Conservation (phyloP, 2,329 filamentous ascomycete genomes). For the Aureobasidium lini region DNA sequence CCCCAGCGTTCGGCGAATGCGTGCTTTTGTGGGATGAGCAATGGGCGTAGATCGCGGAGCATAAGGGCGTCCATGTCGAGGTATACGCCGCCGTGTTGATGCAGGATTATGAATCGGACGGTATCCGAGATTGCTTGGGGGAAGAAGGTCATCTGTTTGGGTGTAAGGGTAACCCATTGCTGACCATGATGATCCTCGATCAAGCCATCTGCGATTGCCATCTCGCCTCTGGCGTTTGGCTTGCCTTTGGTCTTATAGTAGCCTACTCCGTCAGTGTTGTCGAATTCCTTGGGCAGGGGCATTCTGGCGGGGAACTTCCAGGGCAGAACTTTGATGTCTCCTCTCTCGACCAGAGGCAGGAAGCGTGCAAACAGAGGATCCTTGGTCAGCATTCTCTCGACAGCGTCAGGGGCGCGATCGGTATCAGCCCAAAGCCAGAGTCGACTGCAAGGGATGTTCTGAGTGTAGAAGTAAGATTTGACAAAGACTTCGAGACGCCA, state of each 20-base stretch:
- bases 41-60: slow-evolving; percentile 48
- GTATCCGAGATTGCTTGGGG: slow-evolving; percentile 51
- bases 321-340: slow-evolving; percentile 44
- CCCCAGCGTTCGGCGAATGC: slow-evolving; percentile 51
- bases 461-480: slow-evolving; percentile 51
- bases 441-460: slow-evolving; percentile 48
- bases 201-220: slow-evolving; percentile 44
- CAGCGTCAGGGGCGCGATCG: slow-evolving; percentile 44
- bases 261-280: slow-evolving; percentile 42
- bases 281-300: slow-evolving; percentile 41
- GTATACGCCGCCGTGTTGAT: slow-evolving; percentile 47
- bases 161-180: slow-evolving; percentile 47
- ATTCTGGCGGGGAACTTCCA: slow-evolving; percentile 50
- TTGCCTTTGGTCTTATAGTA: slow-evolving; percentile 43
- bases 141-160: slow-evolving; percentile 52
- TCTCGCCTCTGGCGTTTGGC: slow-evolving; percentile 35
- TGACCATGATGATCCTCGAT: slow-evolving; percentile 43
- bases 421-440: slow-evolving; percentile 49
- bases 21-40: slow-evolving; percentile 44
- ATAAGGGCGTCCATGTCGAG: slow-evolving; percentile 51
- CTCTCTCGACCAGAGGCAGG: slow-evolving; percentile 45
- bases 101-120: slow-evolving; percentile 48
- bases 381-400: slow-evolving; percentile 44
- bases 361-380: slow-evolving; percentile 48
- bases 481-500: slow-evolving; percentile 51